Percentiles rank a stretch among this genome's conserved stretches.
Conservation (phyloP, 2,329 filamentous ascomycete genomes). For the Fusarium sp. region DNA sequence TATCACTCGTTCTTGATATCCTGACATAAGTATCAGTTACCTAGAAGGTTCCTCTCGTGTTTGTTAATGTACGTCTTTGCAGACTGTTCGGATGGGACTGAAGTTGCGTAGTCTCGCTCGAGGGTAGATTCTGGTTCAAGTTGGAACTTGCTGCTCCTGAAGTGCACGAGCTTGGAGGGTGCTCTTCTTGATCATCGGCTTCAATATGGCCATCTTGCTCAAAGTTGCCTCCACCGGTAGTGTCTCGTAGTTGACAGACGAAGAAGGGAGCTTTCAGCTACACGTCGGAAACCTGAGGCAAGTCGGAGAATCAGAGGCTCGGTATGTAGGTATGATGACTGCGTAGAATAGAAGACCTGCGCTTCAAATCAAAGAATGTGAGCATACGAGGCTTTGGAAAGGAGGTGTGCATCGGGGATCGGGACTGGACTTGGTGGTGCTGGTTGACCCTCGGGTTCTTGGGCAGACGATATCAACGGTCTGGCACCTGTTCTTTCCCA, state of each 20-base stretch:
- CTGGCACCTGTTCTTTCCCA: neutral
- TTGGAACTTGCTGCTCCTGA: neutral
- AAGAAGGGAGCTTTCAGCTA: neutral
- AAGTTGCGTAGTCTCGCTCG: neutral
- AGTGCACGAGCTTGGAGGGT: neutral
- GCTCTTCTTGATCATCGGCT: fast-evolving
- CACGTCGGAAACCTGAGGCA: neutral
- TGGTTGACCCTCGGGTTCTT: neutral
- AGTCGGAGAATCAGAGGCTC: neutral
- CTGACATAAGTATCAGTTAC: fast-evolving
- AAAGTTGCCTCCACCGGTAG: fast-evolving
- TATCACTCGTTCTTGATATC: no score
- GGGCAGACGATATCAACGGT: neutral
- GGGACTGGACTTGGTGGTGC: neutral
- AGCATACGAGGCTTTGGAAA: fast-evolving
- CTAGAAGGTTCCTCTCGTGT: fast-evolving
- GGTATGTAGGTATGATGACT: neutral
- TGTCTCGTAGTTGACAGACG: neutral
- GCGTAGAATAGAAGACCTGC: no score
- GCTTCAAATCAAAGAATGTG: fast-evolving
- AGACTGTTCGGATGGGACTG: neutral
- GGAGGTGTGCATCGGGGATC: neutral
- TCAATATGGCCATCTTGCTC: fast-evolving
- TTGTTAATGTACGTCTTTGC: fast-evolving
- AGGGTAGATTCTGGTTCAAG: neutral